Percentiles rank a stretch among this genome's conserved stretches.
These are phyloP conservation scores for Trichoderma citrinoviride DNA, from an alignment of 2,329 filamentous ascomycete species.

Conservation along the genomic window DNA sequence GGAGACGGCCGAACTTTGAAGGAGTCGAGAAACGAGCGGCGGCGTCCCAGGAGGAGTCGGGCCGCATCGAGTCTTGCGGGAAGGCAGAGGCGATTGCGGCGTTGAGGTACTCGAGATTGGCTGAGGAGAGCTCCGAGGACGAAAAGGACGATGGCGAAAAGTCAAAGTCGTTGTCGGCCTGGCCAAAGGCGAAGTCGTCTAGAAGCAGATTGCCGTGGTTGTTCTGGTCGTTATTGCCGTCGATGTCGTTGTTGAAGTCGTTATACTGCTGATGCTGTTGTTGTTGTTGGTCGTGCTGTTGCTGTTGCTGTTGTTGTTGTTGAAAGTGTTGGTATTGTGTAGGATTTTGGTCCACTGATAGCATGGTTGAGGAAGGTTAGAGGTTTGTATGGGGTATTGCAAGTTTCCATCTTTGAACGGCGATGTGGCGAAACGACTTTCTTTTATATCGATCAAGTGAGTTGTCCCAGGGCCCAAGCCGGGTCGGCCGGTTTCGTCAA, in stretches of 20 bases:
- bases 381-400: slow-evolving; percentile 24
- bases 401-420: slow-evolving; percentile 9
- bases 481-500: slow-evolving; percentile 21
- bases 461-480: not conserved
- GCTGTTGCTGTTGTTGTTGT: slow-evolving; percentile 33
- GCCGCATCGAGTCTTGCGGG: slow-evolving; percentile 39
- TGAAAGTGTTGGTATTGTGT: slow-evolving; percentile 9
- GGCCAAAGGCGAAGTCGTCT: slow-evolving; percentile 24
- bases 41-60: slow-evolving; percentile 42
- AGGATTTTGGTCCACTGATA: slow-evolving; percentile 32
- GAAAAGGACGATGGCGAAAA: slow-evolving; percentile 15
- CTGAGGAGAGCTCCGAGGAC: slow-evolving; percentile 24
- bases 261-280: not conserved
- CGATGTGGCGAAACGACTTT: slow-evolving; percentile 23
- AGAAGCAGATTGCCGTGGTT: slow-evolving; percentile 24
- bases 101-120: slow-evolving; percentile 27
- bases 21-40: slow-evolving; percentile 38
- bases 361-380: slow-evolving; percentile 29
- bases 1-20: slow-evolving; percentile 37
- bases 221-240: slow-evolving; percentile 28
- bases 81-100: slow-evolving; percentile 28
- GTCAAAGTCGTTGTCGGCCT: slow-evolving; percentile 10
- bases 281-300: slow-evolving; percentile 24
- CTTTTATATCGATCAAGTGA: slow-evolving; percentile 20
- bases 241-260: slow-evolving; percentile 17